Evolutionary conservation across 1,284 basidiomycete genomes (phyloP).

Genomic region (Tetrapyrgos nigripes): DNA sequence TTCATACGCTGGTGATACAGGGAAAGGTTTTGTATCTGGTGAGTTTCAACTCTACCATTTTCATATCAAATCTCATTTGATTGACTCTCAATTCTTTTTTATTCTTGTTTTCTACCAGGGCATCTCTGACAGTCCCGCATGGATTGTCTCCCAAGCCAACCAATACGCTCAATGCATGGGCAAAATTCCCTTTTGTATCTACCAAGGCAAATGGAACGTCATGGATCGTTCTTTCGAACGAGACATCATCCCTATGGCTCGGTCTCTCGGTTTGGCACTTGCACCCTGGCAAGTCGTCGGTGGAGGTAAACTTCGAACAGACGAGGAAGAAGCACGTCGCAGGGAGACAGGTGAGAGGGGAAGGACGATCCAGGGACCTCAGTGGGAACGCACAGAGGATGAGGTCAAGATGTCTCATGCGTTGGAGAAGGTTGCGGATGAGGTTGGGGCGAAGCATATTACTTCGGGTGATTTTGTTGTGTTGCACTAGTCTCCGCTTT

Average conservation of each 20-base stretch:
- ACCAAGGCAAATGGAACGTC: constrained; percentile 60
- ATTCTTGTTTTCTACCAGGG: constrained; percentile 7
- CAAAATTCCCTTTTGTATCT: constrained; percentile 55
- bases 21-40: constrained; percentile 59
- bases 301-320: constrained; percentile 42
- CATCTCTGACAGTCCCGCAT: constrained; percentile 51
- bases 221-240: constrained; percentile 54
- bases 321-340: constrained; percentile 41
- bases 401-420: constrained; percentile 39
- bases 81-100: background rate
- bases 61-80: background rate
- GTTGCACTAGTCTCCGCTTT: background rate
- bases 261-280: constrained; percentile 47
- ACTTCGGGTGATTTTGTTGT: constrained; percentile 23
- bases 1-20: constrained; percentile 49
- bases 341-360: constrained; percentile 41
- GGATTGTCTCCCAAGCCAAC: constrained; percentile 57
- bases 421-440: constrained; percentile 41
- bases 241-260: constrained; percentile 62
- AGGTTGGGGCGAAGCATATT: constrained; percentile 36
- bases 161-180: constrained; percentile 54
- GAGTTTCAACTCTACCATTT: constrained; percentile 17
- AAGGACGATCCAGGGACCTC: constrained; percentile 20
- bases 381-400: constrained; percentile 39
- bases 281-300: constrained; percentile 51